Base-by-base conservation (phyloP, 805 yeast genomes). In the Candida quercuum region DNA sequence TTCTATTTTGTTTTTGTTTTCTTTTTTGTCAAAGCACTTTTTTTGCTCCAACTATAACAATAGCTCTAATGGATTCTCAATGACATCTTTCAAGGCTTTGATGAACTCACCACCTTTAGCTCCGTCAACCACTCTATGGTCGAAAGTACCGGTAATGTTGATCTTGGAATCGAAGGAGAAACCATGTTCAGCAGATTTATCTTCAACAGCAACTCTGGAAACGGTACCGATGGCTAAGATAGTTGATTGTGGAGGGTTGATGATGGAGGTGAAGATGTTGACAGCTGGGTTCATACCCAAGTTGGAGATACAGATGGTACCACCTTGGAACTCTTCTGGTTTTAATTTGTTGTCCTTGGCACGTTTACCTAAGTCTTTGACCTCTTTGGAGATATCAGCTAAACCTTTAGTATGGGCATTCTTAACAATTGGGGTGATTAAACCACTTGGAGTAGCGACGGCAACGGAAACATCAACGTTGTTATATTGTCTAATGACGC, bases 301-400 rank as follows among this genome's bases (percentile, higher is more conserved):
- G 82, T 93, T 93, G 49, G 98, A 93, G 59, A 93, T 91, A 63
- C 97, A 88, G 65, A 93, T 86, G 53, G 99, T 89, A 60, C 99
- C 99, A 56, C 99, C 99, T 76, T 87, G 96, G 81, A 85, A 93
- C 71, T 93, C 99, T 65, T 87, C 95, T 46, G 99, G 99, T 49
- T 68, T 60, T 63, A 93, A 80, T 73, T 91, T 93, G 68, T 87
- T 88, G 43, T 74, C 87, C 67, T 91, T 88, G 45, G 99, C 99
- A 67, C 93, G 86, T 74, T 85, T 85, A 51, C 96, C 98, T 52
- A 93, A 75, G 52, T 84, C 96, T 74, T 93, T 93, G 56, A 86
- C 76, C 61, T 82, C 86, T 43, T 63, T 61, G 30, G 98, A 91
- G 58, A 93, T 93, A 25, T 78, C 56, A 39, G 80, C 76, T 44